Percentiles rank a stretch among this genome's conserved stretches.
Conservation (phyloP, 768 basidiomycete genomes). For the Russula sp. region DNA sequence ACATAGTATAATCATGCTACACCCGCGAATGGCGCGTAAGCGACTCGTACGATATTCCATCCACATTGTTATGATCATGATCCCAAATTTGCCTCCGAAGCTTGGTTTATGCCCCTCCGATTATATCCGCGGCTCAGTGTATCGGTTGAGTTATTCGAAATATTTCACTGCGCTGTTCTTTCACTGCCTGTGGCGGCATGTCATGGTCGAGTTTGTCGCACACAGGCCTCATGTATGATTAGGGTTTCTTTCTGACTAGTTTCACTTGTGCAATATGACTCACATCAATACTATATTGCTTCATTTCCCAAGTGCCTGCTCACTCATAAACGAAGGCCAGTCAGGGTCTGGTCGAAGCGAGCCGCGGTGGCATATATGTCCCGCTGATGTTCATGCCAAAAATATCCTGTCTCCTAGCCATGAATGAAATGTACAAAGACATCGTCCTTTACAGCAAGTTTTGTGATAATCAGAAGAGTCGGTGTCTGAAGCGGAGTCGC, state of each 20-base stretch:
- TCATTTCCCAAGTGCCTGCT: background rate
- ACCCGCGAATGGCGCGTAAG: slow-evolving; percentile 7
- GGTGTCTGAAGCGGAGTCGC: no score
- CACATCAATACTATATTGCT: background rate
- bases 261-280: background rate
- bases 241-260: background rate
- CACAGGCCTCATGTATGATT: background rate
- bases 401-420: no score
- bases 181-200: background rate
- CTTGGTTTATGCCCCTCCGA: no score
- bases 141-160: no score
- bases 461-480: no score
- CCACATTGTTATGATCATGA: background rate
- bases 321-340: background rate
- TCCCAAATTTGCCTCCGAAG: background rate
- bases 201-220: background rate
- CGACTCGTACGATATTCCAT: background rate
- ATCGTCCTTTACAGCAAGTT: no score
- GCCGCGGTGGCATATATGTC: no score
- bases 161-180: background rate
- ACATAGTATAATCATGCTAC: slow-evolving; percentile 13
- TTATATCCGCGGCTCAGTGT: background rate
- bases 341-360: no score
- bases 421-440: no score
- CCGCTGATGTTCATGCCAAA: no score